Evolutionary conservation across 2,329 filamentous ascomycete species (phyloP).

Genomic region (Tolypocladium inflatum): DNA sequence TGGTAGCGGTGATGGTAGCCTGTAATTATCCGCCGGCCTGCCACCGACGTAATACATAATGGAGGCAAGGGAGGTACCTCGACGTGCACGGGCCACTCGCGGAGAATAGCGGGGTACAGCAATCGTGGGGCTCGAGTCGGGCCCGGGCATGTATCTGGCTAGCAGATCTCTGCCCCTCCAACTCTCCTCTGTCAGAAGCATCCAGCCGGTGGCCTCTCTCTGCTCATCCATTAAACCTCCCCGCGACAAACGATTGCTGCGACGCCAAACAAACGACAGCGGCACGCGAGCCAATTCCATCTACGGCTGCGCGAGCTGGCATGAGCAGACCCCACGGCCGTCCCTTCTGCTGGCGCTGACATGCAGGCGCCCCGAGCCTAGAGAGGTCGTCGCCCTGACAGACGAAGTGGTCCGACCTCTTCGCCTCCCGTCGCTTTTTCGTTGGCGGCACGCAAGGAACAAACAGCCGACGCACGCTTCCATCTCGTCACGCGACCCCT

Average conservation of each 20-base stretch:
- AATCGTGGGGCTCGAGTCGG: not conserved
- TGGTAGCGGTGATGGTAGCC: not conserved
- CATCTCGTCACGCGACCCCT: not conserved
- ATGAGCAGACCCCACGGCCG: not conserved
- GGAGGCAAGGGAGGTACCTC: not conserved
- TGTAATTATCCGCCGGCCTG: too few relatives aligned
- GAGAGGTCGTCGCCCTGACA: not conserved
- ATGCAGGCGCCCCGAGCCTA: not conserved
- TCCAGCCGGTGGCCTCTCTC: not conserved
- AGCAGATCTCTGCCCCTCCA: not conserved
- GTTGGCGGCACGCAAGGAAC: not conserved
- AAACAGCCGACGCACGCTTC: not conserved
- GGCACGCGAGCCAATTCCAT: not conserved
- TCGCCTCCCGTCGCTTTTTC: not conserved
- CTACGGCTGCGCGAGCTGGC: not conserved
- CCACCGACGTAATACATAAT: too few relatives aligned
- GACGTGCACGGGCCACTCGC: not conserved
- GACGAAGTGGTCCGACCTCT: not conserved
- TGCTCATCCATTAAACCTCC: not conserved
- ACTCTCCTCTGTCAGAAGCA: not conserved
- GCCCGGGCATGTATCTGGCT: not conserved
- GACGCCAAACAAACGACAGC: not conserved
- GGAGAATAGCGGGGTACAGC: constrained; percentile 1
- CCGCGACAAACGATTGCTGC: not conserved
- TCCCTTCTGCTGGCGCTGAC: not conserved